phyloP scores from a whole-genome alignment of 257 asterid genomes.

The Petrea volubilis region DNA sequence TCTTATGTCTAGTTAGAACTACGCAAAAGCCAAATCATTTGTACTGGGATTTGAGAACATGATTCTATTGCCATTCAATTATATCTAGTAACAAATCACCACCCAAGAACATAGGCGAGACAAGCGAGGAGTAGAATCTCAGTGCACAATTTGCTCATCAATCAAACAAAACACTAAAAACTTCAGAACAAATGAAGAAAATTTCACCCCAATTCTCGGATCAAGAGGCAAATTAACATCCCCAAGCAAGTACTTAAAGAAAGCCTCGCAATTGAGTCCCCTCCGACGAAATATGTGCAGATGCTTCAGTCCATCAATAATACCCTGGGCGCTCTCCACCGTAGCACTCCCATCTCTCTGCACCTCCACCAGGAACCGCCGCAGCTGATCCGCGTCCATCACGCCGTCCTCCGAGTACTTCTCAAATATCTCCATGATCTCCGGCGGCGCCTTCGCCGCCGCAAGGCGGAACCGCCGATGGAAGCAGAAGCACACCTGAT shows the following conservation, averaged over 20 bases:
- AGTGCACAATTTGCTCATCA: too few species aligned
- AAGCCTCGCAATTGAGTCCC: slow-evolving; percentile 45
- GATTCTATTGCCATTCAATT: too few species aligned
- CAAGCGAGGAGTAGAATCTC: too few species aligned
- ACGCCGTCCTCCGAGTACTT: slow-evolving; percentile 48
- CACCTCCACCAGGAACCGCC: slow-evolving; percentile 44
- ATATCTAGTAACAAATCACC: too few species aligned
- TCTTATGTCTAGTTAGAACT: too few species aligned
- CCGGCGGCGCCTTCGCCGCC: slow-evolving; percentile 54
- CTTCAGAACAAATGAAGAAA: neutral
- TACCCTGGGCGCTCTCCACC: slow-evolving; percentile 45
- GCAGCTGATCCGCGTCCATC: slow-evolving; percentile 43
- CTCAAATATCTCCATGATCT: slow-evolving; percentile 36
- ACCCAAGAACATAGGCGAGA: too few species aligned
- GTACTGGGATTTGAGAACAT: too few species aligned
- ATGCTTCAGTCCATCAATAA: slow-evolving; percentile 39
- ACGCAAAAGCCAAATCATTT: too few species aligned
- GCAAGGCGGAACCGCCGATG: slow-evolving; percentile 53
- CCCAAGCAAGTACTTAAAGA: slow-evolving; percentile 52
- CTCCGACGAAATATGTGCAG: slow-evolving; percentile 42
- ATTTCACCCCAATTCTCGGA: slow-evolving; percentile 45
- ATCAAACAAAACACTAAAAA: too few species aligned
- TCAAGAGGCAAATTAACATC: slow-evolving; percentile 46
- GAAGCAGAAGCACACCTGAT: slow-evolving; percentile 60
- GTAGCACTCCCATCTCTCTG: slow-evolving; percentile 51